Conservation (phyloP, 768 basidiomycete genomes). For the Pisolithus tinctorius region DNA sequence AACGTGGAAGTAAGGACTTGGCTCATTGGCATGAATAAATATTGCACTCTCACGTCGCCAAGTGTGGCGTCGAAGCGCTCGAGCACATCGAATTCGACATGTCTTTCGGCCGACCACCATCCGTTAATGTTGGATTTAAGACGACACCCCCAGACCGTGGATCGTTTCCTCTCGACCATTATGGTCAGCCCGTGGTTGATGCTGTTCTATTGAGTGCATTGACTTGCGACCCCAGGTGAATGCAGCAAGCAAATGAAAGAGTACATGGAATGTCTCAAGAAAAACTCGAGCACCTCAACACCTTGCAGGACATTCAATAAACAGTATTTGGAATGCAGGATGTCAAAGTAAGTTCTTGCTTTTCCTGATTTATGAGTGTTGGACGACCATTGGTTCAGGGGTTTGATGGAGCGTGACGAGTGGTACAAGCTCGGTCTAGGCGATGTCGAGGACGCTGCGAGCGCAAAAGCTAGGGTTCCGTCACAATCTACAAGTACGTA, state of each 20-base stretch:
- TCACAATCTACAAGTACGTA: background rate
- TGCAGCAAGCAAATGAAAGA: constrained; percentile 77
- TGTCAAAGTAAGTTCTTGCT: constrained; percentile 61
- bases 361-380: background rate
- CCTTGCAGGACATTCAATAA: constrained; percentile 69
- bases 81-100: constrained; percentile 30
- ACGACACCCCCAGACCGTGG: constrained; percentile 77
- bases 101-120: constrained; percentile 90
- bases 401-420: constrained; percentile 84
- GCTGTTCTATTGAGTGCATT: background rate
- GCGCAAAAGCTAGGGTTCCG: constrained; percentile 1
- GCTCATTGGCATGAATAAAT: too few species aligned
- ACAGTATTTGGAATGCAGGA: constrained; percentile 81
- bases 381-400: constrained; percentile 36
- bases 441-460: constrained; percentile 32
- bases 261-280: constrained; percentile 75
- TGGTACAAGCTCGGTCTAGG: constrained; percentile 80
- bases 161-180: constrained; percentile 90
- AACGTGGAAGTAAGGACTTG: too few species aligned
- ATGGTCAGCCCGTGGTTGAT: constrained; percentile 48
- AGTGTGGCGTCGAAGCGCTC: background rate
- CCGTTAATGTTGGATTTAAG: constrained; percentile 73
- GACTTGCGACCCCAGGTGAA: constrained; percentile 52
- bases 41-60: too few species aligned
- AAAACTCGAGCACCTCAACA: constrained; percentile 65